Evolutionary conservation across 2,329 filamentous ascomycete species (phyloP).

Genomic region (Calonectria multiphialidica): DNA sequence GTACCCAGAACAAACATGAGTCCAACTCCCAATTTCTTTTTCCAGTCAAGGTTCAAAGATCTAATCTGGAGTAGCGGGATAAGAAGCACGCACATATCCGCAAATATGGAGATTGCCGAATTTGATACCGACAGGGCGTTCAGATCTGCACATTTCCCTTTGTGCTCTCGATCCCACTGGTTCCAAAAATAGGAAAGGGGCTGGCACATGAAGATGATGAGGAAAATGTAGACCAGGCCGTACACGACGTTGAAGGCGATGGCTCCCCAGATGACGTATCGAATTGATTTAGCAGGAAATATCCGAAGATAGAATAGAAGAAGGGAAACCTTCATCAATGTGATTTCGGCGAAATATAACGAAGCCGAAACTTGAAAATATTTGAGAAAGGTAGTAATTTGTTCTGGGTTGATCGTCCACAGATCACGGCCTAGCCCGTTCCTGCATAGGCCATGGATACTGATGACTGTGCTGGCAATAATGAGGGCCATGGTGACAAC

Average conservation of each 20-base stretch:
- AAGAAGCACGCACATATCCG: neutral
- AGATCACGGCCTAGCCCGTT: constrained; percentile 48
- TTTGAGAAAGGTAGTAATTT: constrained; percentile 40
- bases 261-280: constrained; percentile 48
- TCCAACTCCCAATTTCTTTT: neutral
- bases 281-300: constrained; percentile 49
- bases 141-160: neutral
- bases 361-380: constrained; percentile 51
- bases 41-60: neutral
- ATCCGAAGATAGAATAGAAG: constrained; percentile 57
- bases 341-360: constrained; percentile 53
- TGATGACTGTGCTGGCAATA: neutral
- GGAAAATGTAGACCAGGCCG: constrained; percentile 48
- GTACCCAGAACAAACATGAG: neutral
- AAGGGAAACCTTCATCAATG: constrained; percentile 55
- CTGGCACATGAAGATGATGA: constrained; percentile 52
- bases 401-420: constrained; percentile 44
- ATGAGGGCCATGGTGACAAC: neutral
- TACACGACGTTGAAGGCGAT: constrained; percentile 46
- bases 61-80: neutral
- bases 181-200: constrained; percentile 56
- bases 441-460: neutral
- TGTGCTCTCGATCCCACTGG: neutral
- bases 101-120: neutral
- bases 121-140: neutral